Evolutionary conservation across 2,329 filamentous ascomycete genomes (phyloP), one percentile per base, ranked within the genome.

Genomic region (Metarhizium humberi): DNA sequence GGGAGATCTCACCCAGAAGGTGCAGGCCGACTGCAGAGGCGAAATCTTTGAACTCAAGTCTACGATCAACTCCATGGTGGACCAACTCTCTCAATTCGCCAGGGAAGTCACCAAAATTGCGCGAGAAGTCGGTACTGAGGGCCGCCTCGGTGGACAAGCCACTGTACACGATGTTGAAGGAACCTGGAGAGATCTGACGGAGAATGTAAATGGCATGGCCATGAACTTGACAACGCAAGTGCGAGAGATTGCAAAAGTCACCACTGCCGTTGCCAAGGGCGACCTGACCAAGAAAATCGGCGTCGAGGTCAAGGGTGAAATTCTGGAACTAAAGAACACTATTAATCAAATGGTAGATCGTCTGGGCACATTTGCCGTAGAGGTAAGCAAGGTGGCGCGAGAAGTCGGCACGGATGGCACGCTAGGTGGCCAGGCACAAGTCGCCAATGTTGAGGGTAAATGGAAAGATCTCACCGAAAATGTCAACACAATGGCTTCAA

Each of bases 261-360:
- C 92, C 3, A 96, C 92, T 2, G 92, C 92, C 57, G 92, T 99
- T 59, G 92, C 92, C 52, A 89, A 88, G 70, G 92, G 92, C 66
- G 92, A 99, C 72, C 77, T 99, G 59, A 95, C 90, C 59, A 90
- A 94, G 74, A 97, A 96, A 77, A 96, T 99, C 67, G 88, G 90
- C 59, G 90, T 95, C 60, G 90, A 95, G 63, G 94, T 91, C 53
- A 85, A 91, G 70, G 92, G 92, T 66, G 94, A 99, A 74, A 97
- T 99, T 63, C 75, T 95, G 53, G 90, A 95, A 68, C 78, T 99
- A 59, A 99, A 99, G 75, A 90, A 92, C 66, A 99, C 92, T 7
- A 97, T 97, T 76, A 97, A 97, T 72, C 95, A 89, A 67, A 97
- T 97, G 92, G 94, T 97, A 69, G 92, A 97, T 71, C 91, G 95